A percentile compares a stretch with the other conserved stretches of the same genome.
These are phyloP conservation scores for Chamaenerion angustifolium DNA, from an alignment of 345 rosid species.

Conservation along the genomic window DNA sequence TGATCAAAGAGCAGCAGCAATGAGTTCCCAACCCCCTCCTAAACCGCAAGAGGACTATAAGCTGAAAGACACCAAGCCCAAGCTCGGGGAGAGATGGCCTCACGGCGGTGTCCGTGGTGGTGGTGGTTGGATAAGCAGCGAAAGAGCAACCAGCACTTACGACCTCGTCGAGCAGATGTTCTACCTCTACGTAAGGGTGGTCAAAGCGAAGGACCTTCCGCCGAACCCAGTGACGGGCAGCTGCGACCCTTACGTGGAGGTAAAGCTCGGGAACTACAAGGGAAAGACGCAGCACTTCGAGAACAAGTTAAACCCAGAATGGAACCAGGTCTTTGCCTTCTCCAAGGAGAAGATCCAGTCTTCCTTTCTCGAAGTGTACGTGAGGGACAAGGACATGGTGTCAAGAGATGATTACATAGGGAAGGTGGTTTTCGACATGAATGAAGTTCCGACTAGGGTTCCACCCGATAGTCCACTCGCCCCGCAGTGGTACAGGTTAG, in stretches of 20 bases:
- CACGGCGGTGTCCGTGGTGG: constrained; percentile 76
- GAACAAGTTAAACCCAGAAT: constrained; percentile 61
- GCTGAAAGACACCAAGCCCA: constrained; percentile 74
- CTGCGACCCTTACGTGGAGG: constrained; percentile 76
- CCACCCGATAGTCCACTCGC: constrained; percentile 95
- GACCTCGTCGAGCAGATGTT: constrained; percentile 88
- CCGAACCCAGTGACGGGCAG: constrained; percentile 46
- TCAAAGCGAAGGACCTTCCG: constrained; percentile 79
- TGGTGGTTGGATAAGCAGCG: constrained; percentile 76
- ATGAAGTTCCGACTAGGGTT: constrained; percentile 88
- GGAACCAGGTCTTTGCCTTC: constrained; percentile 83
- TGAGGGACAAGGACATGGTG: constrained; percentile 67
- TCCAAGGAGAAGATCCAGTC: constrained; percentile 78
- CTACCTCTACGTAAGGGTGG: constrained; percentile 68
- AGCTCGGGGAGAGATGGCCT: constrained; percentile 95
- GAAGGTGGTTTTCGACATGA: constrained; percentile 69
- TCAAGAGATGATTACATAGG: constrained; percentile 73
- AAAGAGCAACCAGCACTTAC: constrained; percentile 71
- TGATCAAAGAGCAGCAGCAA: constrained; percentile 10
- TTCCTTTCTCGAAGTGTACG: constrained; percentile 54
- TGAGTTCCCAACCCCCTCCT: constrained; percentile 41
- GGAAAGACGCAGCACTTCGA: constrained; percentile 74
- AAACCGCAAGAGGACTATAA: constrained; percentile 62
- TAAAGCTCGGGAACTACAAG: constrained; percentile 74
- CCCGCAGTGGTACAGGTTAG: constrained; percentile 84